These are phyloP conservation scores for Syzygium jambos DNA, from an alignment of 345 rosid genomes.

Conservation along the genomic window DNA sequence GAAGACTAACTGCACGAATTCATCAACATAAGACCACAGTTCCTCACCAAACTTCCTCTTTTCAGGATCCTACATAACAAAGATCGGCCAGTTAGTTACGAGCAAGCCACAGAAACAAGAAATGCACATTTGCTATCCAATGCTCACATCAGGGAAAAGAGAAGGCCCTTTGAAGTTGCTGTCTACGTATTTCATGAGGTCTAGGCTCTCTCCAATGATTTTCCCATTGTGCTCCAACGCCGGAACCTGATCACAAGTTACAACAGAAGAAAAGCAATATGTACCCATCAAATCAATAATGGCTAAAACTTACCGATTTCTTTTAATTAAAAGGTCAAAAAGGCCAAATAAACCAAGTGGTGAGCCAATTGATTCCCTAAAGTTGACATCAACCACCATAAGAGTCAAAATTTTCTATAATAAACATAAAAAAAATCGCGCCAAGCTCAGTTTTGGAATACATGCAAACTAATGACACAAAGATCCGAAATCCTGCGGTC, in stretches of 20 bases:
- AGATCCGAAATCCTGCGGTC: neutral
- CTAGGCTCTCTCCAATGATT: slow-evolving; percentile 81
- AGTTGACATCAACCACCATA: neutral
- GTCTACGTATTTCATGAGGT: slow-evolving; percentile 69
- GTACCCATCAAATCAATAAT: neutral
- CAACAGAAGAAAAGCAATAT: neutral
- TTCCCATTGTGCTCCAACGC: slow-evolving; percentile 89
- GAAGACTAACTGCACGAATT: slow-evolving; percentile 25
- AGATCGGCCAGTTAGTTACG: neutral
- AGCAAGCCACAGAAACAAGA: neutral
- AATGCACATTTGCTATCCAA: neutral
- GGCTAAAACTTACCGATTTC: neutral
- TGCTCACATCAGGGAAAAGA: slow-evolving; percentile 48
- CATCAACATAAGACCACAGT: slow-evolving; percentile 49
- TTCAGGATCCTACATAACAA: slow-evolving; percentile 48
- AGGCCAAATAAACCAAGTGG: neutral
- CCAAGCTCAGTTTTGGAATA: neutral
- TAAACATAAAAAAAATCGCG: neutral
- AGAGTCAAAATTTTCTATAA: neutral
- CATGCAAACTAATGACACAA: neutral
- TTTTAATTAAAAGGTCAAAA: neutral
- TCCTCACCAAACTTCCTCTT: slow-evolving; percentile 54
- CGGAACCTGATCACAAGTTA: slow-evolving; percentile 50
- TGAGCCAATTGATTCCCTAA: neutral
- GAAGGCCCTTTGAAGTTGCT: slow-evolving; percentile 82